A percentile compares a stretch with the other conserved stretches of the same genome.
These are phyloP conservation scores for Saprolegnia parasitica DNA, from an alignment of 352 stramenopile genomes.

Conservation along the genomic window DNA sequence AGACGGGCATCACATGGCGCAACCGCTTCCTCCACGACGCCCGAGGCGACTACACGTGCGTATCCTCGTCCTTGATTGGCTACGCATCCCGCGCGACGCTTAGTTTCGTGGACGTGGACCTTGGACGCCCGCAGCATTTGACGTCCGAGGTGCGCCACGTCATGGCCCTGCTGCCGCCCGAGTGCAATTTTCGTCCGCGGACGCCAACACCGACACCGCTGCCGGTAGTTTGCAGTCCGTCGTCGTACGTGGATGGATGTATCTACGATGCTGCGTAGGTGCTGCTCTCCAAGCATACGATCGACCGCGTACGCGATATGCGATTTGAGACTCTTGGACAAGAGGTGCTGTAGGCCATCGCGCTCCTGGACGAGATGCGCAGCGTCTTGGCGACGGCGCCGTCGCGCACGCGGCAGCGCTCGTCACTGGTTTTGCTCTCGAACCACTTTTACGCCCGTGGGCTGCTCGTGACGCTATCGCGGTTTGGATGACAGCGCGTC, in stretches of 20 bases:
- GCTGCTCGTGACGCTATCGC: neutral
- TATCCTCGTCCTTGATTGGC: neutral
- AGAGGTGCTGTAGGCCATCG: conserved; percentile 8
- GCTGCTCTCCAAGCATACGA: neutral
- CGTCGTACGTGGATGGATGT: too few relatives aligned
- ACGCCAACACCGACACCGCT: neutral
- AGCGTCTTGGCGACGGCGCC: neutral
- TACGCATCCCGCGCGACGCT: too few relatives aligned
- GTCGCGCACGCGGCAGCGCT: neutral
- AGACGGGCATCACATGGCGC: conserved; percentile 8
- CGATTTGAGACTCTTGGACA: too few relatives aligned
- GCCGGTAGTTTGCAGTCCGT: neutral
- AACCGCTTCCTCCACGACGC: conserved; percentile 7
- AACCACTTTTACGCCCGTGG: neutral
- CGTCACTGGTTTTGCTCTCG: neutral
- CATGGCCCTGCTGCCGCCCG: neutral
- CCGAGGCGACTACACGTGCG: neutral
- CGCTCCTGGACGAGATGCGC: conserved; percentile 16
- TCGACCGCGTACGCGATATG: neutral
- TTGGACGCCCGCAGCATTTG: neutral
- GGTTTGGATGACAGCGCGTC: too few relatives aligned
- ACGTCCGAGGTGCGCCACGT: conserved; percentile 5
- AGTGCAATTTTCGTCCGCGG: neutral
- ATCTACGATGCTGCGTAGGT: neutral
- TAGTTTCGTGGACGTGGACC: neutral